Base-by-base conservation (phyloP, 495 filamentous ascomycete species). In the Aspergillus carlsbadensis region DNA sequence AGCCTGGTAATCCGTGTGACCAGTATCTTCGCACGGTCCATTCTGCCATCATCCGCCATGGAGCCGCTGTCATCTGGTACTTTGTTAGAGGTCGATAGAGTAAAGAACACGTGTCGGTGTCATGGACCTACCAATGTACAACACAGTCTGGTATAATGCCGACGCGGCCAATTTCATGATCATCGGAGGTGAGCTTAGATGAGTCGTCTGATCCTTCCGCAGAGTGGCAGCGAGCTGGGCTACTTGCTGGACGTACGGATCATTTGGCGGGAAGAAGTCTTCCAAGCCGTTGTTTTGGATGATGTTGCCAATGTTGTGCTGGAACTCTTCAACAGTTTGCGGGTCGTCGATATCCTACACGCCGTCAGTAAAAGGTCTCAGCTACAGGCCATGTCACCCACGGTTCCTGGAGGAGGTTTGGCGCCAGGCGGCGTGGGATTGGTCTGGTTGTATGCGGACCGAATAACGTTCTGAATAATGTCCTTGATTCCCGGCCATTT, bases 211-310 rank as follows among this genome's bases (percentile, higher is more conserved):
- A 18, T 51, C 36, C 8, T 17, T 51, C 18, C 48, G 37, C 10
- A 51, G 22, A 2, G 0, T 13, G 14, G 34, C 48, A 1, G 48
- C 48, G 11, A 24, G 24, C 18, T 51, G 33, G 10, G 48, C 48
- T 1, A 51, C n/a, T 4, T 22, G 3, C 48, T 51, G 48, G 18
- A 51, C 22, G 34, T 40, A 29, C 4, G 37, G 37, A 13, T 54
- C 39, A 33, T 35, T 35, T 4, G 37, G 14, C 6, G 51, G 51
- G 24, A 31, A 54, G 21, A 54, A 54, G 51, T 54, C 51, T 2
- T 54, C 51, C 11, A 54, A 37, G 3, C 51, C 51, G n/a, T 15
- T 42, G 0, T 54, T 14, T 10, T 43, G 22, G n/a, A 54, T 34
- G 20, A 42, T 31, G 13, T 42, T 43, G 22, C 15, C 17, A 13